These are phyloP conservation scores for Podila minutissima DNA, from an alignment of 192 early-diverging fungal species.

Conservation along the genomic window DNA sequence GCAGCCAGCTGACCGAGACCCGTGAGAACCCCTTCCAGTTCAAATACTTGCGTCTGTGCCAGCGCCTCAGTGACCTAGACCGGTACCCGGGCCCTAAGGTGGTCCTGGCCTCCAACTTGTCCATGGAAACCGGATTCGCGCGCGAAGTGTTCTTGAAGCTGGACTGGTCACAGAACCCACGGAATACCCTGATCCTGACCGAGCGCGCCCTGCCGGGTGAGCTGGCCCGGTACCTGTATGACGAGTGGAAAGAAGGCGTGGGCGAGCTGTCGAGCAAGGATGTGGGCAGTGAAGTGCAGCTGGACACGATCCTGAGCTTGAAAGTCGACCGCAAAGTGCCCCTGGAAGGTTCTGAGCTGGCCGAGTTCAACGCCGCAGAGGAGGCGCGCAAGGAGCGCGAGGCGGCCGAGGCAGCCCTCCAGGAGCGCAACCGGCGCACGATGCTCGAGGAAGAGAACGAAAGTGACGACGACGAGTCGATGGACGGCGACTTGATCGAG, in stretches of 20 bases:
- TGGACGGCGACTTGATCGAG: conserved; percentile 56
- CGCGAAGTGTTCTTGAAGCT: conserved; percentile 82
- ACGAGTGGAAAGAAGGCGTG: conserved; percentile 63
- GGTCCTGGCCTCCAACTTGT: conserved; percentile 83
- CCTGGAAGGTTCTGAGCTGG: conserved; percentile 89
- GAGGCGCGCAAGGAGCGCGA: conserved; percentile 75
- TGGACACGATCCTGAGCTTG: conserved; percentile 24
- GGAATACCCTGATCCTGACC: conserved; percentile 80
- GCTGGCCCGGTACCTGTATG: conserved; percentile 72
- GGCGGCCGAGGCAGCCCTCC: conserved; percentile 74
- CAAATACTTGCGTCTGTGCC: conserved; percentile 76
- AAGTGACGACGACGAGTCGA: conserved; percentile 61
- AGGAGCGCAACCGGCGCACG: conserved; percentile 68
- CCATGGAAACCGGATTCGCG: conserved; percentile 86
- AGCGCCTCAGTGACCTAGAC: conserved; percentile 74
- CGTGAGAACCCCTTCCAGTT: conserved; percentile 93
- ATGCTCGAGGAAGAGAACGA: conserved; percentile 85
- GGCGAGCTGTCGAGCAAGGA: conserved; percentile 31
- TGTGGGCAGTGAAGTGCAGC: conserved; percentile 37
- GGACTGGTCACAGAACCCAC: conserved; percentile 50
- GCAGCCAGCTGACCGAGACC: conserved; percentile 72
- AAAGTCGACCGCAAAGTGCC: conserved; percentile 71
- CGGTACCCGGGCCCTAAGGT: conserved; percentile 80
- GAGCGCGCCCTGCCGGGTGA: conserved; percentile 80
- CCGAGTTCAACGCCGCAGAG: conserved; percentile 70